phyloP scores from a whole-genome alignment of 148 eudicot species.

The Rhododendron ferrugineum region DNA sequence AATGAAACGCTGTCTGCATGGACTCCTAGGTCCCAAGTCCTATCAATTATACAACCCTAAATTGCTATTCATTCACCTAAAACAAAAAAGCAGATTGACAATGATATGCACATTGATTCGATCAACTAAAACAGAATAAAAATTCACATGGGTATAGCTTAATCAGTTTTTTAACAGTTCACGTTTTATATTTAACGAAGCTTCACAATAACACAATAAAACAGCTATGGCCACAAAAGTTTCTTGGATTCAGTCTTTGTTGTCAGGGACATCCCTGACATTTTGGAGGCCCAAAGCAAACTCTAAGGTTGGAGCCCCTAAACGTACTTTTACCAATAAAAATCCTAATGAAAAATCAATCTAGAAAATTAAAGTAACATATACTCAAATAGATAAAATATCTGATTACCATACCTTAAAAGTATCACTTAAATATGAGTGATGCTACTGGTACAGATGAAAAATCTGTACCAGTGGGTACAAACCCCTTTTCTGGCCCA shows the following conservation, averaged over 20 bases:
- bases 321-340: background rate
- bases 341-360: background rate
- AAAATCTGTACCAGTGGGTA: no score
- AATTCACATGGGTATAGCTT: background rate
- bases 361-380: background rate
- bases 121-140: background rate
- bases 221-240: background rate
- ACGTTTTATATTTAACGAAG: background rate
- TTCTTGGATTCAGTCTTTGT: background rate
- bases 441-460: no score
- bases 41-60: background rate
- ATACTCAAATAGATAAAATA: background rate
- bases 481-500: no score
- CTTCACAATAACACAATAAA: background rate
- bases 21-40: background rate
- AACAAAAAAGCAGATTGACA: background rate
- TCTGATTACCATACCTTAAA: background rate
- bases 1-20: background rate
- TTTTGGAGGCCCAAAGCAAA: background rate
- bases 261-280: background rate
- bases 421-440: background rate
- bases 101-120: background rate
- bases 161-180: background rate
- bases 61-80: background rate
- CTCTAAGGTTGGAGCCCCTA: background rate